Conservation (phyloP, 352 stramenopile species). For the Blastocystis sp. region DNA sequence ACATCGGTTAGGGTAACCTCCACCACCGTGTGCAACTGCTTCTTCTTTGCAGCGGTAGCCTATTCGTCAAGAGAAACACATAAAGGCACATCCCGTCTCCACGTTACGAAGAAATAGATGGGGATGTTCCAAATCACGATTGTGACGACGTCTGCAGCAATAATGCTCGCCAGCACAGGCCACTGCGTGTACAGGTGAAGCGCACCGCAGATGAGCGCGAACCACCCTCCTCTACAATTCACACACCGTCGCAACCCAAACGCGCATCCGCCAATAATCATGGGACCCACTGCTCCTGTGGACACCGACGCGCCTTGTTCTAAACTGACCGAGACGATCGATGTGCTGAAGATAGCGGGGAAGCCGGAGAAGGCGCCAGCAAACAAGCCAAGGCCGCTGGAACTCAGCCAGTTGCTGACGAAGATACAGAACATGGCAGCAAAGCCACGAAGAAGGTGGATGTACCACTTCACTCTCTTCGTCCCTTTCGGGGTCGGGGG, state of each 20-base stretch:
- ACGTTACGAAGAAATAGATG: slow-evolving; percentile 55
- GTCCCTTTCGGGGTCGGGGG: slow-evolving; percentile 51
- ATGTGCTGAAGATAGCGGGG: slow-evolving; percentile 63
- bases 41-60: too few relatives aligned
- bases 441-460: slow-evolving; percentile 18
- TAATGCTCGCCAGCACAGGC: slow-evolving; percentile 4
- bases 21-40: too few relatives aligned
- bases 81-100: slow-evolving; percentile 47
- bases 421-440: slow-evolving; percentile 21
- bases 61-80: too few relatives aligned
- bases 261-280: slow-evolving; percentile 65
- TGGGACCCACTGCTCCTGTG: slow-evolving; percentile 44
- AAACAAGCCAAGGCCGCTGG: slow-evolving; percentile 39
- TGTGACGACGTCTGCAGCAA: not conserved
- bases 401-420: slow-evolving; percentile 30
- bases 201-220: slow-evolving; percentile 26
- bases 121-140: slow-evolving; percentile 57
- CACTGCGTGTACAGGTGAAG: slow-evolving; percentile 48
- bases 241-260: not conserved
- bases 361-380: slow-evolving; percentile 58
- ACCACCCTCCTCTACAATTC: slow-evolving; percentile 48
- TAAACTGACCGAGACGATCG: slow-evolving; percentile 60
- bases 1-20: too few relatives aligned
- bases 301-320: slow-evolving; percentile 42
- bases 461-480: slow-evolving; percentile 25